Evolutionary conservation across 257 asterid genomes (phyloP).

Genomic region (Thymus mandschuricus): DNA sequence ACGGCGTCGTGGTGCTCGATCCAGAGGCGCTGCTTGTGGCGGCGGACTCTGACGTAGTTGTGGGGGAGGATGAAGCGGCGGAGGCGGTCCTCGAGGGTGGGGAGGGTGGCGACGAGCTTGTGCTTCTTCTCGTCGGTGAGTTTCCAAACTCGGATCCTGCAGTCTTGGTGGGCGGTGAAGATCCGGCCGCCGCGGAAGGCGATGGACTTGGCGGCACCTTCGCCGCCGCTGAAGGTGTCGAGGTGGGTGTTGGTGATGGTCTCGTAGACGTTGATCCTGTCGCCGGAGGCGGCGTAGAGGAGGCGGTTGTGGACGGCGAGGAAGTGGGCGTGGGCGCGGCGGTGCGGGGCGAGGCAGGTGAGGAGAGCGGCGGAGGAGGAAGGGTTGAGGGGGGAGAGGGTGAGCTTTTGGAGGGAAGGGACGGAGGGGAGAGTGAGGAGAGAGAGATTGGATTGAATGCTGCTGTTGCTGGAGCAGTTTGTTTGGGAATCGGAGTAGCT

Average conservation of each 20-base stretch:
- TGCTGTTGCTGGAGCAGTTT: conserved; percentile 35
- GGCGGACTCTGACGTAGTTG: conserved; percentile 58
- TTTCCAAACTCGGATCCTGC: conserved; percentile 76
- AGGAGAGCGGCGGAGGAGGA: conserved; percentile 34
- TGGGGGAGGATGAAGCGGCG: conserved; percentile 50
- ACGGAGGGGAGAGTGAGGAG: conserved; percentile 66
- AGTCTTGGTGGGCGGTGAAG: conserved; percentile 83
- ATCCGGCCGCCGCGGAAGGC: conserved; percentile 50
- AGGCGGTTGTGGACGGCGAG: conserved; percentile 58
- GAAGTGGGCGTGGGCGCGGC: conserved; percentile 42
- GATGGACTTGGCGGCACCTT: conserved; percentile 68
- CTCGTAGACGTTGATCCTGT: conserved; percentile 55
- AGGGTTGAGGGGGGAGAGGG: conserved; percentile 37
- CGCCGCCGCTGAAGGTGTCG: conserved; percentile 46
- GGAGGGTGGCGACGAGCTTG: conserved; percentile 58
- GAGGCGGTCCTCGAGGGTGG: conserved; percentile 61
- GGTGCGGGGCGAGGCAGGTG: conserved; percentile 41
- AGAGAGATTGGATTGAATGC: conserved; percentile 71
- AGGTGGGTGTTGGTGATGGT: conserved; percentile 33
- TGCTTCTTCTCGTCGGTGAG: conserved; percentile 41
- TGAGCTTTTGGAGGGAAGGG: conserved; percentile 71
- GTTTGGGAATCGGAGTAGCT: conserved; percentile 38
- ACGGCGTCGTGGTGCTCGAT: conserved; percentile 79
- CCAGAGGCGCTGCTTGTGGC: conserved; percentile 73
- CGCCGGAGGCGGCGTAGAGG: conserved; percentile 76